These are phyloP conservation scores for Barnettozyma hawaiiensis DNA, from an alignment of 1,139 yeast species.

Conservation along the genomic window DNA sequence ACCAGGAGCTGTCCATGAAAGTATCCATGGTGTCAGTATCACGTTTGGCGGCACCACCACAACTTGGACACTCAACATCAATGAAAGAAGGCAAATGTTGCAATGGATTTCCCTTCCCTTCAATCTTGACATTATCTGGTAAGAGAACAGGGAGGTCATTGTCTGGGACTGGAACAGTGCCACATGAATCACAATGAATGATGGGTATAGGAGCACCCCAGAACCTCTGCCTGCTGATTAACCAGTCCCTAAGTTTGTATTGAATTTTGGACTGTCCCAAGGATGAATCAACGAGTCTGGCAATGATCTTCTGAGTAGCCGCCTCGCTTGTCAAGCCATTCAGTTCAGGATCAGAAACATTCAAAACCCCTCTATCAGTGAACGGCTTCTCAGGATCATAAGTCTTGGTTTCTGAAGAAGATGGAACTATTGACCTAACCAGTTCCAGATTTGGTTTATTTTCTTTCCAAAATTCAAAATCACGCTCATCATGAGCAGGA, in stretches of 20 bases:
- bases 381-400: slow-evolving; percentile 35
- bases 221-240: slow-evolving; percentile 86
- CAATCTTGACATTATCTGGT: slow-evolving; percentile 50
- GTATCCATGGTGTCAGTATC: slow-evolving; percentile 99
- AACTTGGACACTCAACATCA: slow-evolving; percentile 72
- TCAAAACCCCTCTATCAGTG: slow-evolving; percentile 50
- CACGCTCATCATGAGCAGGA: slow-evolving; percentile 89
- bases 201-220: slow-evolving; percentile 99
- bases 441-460: slow-evolving; percentile 47
- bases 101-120: slow-evolving; percentile 67
- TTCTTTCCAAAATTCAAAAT: slow-evolving; percentile 67
- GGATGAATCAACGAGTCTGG: slow-evolving; percentile 33
- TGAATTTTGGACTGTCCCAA: slow-evolving; percentile 49
- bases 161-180: slow-evolving; percentile 87
- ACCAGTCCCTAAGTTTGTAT: slow-evolving; percentile 82
- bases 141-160: slow-evolving; percentile 73
- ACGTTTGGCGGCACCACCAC: slow-evolving; percentile 69
- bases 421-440: slow-evolving; percentile 35
- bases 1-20: slow-evolving; percentile 97
- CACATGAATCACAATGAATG: slow-evolving; percentile 79
- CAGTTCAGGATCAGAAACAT: slow-evolving; percentile 44
- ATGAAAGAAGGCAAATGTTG: slow-evolving; percentile 65
- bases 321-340: slow-evolving; percentile 43
- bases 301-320: slow-evolving; percentile 48
- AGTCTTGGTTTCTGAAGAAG: slow-evolving; percentile 5